These are phyloP conservation scores for Bromus sterilis DNA, from an alignment of 176 grass and related monocot species.

Conservation along the genomic window DNA sequence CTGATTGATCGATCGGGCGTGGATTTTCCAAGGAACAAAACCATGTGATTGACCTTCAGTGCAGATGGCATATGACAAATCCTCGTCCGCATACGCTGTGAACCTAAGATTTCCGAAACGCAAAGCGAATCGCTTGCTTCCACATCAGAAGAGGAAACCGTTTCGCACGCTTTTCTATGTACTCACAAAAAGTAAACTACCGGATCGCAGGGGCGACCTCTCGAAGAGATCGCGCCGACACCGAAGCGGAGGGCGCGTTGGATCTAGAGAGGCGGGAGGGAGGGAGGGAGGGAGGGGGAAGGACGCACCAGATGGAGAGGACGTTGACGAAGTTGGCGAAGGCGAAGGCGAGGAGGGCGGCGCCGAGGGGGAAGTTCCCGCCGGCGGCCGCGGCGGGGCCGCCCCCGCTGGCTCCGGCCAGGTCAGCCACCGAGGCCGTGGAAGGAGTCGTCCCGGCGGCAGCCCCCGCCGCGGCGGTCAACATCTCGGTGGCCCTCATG, in stretches of 20 bases:
- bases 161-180: background rate
- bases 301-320: conserved; percentile 71
- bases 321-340: conserved; percentile 71
- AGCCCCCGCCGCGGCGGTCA: conserved; percentile 32
- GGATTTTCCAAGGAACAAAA: background rate
- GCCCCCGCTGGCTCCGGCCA: background rate
- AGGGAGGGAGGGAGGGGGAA: background rate
- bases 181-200: too few relatives aligned
- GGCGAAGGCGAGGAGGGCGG: conserved; percentile 66
- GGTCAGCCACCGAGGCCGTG: background rate
- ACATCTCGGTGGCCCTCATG: conserved; percentile 55
- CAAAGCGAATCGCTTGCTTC: background rate
- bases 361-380: conserved; percentile 66
- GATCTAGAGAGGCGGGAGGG: background rate
- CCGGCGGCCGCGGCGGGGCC: background rate
- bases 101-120: background rate
- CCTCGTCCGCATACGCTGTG: background rate
- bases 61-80: background rate
- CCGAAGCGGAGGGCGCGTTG: background rate
- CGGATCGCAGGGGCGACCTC: conserved; percentile 16
- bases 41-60: background rate
- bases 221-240: conserved; percentile 1
- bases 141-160: background rate
- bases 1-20: background rate
- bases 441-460: conserved; percentile 26